Conservation (phyloP, 2,329 filamentous ascomycete species). For the Didymella sp. region DNA sequence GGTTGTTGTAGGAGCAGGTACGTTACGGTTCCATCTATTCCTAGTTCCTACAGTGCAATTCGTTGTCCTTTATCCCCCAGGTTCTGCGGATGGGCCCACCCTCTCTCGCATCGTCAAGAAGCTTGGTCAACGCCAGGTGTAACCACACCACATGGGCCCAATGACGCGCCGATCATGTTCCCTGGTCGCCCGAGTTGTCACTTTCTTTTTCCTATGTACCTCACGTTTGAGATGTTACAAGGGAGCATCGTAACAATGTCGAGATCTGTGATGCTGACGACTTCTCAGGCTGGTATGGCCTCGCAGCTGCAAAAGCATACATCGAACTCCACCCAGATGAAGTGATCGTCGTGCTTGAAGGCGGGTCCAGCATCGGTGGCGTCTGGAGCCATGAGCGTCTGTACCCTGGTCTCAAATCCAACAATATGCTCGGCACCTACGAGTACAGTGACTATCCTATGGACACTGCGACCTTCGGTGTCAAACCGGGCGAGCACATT, state of each 20-base stretch:
- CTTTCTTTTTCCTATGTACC: neutral
- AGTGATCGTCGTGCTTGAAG: constrained; percentile 53
- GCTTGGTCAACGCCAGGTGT: neutral
- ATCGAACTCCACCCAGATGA: constrained; percentile 52
- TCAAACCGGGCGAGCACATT: constrained; percentile 64
- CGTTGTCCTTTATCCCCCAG: neutral
- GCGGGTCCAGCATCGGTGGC: constrained; percentile 49
- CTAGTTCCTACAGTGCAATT: neutral
- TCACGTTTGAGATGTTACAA: neutral
- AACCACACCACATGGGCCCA: neutral
- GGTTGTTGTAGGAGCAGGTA: constrained; percentile 37
- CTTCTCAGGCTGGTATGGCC: constrained; percentile 38
- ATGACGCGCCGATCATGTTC: neutral
- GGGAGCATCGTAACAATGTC: neutral
- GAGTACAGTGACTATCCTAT: constrained; percentile 52
- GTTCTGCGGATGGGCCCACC: neutral
- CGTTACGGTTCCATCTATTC: constrained; percentile 2
- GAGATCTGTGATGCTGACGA: constrained; percentile 1
- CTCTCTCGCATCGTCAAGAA: neutral
- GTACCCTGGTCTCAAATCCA: constrained; percentile 55
- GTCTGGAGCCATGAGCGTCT: constrained; percentile 52
- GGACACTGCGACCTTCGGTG: constrained; percentile 38
- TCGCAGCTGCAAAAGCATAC: constrained; percentile 43
- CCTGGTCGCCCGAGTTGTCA: constrained; percentile 1
- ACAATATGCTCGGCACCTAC: constrained; percentile 53